Evolutionary conservation across 78 protist species (phyloP), one percentile per base, ranked within the genome.

Genomic region (Dictyostelium citrinum): DNA sequence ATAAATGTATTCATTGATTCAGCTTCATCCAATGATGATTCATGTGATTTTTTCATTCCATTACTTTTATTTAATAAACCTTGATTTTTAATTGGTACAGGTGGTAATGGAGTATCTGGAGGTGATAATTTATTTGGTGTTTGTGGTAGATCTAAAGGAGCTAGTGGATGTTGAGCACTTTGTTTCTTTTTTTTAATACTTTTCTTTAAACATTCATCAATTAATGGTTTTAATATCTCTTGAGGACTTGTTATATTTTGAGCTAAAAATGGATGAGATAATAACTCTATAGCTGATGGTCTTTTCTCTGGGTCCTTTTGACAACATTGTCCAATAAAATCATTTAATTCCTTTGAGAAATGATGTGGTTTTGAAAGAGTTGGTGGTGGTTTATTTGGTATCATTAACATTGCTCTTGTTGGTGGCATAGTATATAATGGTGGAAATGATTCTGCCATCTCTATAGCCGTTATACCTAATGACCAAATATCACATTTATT

Each of bases 361-460:
- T 83, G 60, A 22, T 51, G 81, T 16, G 91, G 93, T 29, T 84
- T 41, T 1, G 76, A 16, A 20, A 96, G 71, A 39, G 95, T 93
- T 12, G 98, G 97, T n/a, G 98, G 93, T 17, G 68, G 76, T 49
- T 83, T 51, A 72, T 70, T 80, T 11, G 98, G 98, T 75, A 98
- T 97, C 95, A 84, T 91, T 49, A 91, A n/a, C 95, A 91, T 91
- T 11, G 90, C 88, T 16, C 90, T 39, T 16, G 90, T 68, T 29
- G 95, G 90, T 24, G 90, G 79, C 84, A 82, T 83, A 7, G 76
- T 37, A 12, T 8, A 91, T 2, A 35, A 51, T 20, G 95, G 95
- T 46, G 95, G 95, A 39, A 12, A 45, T 29, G 90, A 90, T 24
- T 91, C 95, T 7, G 84, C 78, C 96, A 93, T 83, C 35, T 93